Percentiles rank a stretch among this genome's conserved stretches.
Evolutionary conservation across 345 rosid genomes (phyloP).

Genomic region (Lenwebbia sp.): DNA sequence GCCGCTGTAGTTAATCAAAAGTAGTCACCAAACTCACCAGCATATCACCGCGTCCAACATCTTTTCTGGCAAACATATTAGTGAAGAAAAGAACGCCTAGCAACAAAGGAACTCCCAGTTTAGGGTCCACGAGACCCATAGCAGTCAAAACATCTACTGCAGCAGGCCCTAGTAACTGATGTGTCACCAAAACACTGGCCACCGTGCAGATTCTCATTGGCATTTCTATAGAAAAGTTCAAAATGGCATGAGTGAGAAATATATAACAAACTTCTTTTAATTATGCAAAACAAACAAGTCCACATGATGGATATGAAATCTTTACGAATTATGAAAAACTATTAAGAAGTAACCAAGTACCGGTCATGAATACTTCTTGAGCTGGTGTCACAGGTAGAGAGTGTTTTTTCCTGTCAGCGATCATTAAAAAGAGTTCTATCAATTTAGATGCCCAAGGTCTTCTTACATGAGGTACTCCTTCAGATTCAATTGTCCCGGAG

Average conservation of each 20-base stretch:
- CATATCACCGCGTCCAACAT: constrained; percentile 21
- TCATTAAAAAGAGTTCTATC: constrained; percentile 36
- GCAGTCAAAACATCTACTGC: constrained; percentile 58
- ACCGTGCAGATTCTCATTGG: constrained; percentile 53
- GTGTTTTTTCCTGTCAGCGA: constrained; percentile 40
- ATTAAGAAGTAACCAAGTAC: constrained; percentile 7
- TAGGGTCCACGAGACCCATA: constrained; percentile 51
- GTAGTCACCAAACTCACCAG: constrained; percentile 40
- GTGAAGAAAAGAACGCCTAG: constrained; percentile 61
- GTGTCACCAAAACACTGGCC: constrained; percentile 59
- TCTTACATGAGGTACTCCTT: constrained; percentile 20
- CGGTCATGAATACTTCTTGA: constrained; percentile 22
- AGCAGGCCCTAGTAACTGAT: constrained; percentile 42
- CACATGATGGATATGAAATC: background rate
- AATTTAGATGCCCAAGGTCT: constrained; percentile 58
- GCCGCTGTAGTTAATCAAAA: background rate
- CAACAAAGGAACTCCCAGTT: constrained; percentile 68
- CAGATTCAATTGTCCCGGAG: constrained; percentile 13
- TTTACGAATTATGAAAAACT: background rate
- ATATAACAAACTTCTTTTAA: background rate
- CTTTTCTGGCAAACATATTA: constrained; percentile 55
- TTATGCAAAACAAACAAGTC: background rate
- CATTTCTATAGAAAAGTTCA: constrained; percentile 27
- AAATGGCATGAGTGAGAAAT: background rate
- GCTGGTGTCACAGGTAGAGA: constrained; percentile 25